These are phyloP conservation scores for Barbarea vulgaris DNA, from an alignment of 345 rosid genomes.

Conservation along the genomic window DNA sequence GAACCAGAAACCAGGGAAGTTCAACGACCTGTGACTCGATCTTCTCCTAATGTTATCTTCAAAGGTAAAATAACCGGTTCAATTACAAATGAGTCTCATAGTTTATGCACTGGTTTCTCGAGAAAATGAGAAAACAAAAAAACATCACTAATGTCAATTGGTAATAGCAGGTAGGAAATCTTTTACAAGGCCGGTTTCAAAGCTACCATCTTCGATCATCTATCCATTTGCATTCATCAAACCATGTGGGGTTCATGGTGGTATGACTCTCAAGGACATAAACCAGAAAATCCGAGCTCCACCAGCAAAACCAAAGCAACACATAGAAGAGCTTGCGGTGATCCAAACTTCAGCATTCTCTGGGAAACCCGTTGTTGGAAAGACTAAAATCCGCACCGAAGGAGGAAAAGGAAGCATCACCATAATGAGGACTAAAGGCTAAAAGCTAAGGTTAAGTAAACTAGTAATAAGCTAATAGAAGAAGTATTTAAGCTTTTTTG, in stretches of 20 bases:
- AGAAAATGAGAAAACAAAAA: conserved; percentile 11
- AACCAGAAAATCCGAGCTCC: conserved; percentile 82
- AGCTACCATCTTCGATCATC: conserved; percentile 73
- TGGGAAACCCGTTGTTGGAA: conserved; percentile 97
- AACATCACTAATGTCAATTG: conserved; percentile 1
- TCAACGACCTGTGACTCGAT: conserved; percentile 53
- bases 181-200: conserved; percentile 59
- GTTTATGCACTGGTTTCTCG: not conserved
- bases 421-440: conserved; percentile 94
- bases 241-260: conserved; percentile 88
- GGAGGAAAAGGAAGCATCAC: conserved; percentile 99
- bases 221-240: conserved; percentile 95
- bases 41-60: conserved; percentile 67
- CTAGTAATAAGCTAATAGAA: conserved; percentile 7
- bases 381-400: conserved; percentile 94
- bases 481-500: not conserved
- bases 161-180: conserved; percentile 70
- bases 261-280: conserved; percentile 92
- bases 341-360: conserved; percentile 96
- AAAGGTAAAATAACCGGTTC: conserved; percentile 55
- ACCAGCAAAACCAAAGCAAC: conserved; percentile 59
- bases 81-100: conserved; percentile 4
- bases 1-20: conserved; percentile 47
- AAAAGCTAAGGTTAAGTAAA: conserved; percentile 14
- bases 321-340: conserved; percentile 52